These are phyloP conservation scores for Pochonia chlamydosporia DNA, from an alignment of 2,329 filamentous ascomycete species.

Conservation along the genomic window DNA sequence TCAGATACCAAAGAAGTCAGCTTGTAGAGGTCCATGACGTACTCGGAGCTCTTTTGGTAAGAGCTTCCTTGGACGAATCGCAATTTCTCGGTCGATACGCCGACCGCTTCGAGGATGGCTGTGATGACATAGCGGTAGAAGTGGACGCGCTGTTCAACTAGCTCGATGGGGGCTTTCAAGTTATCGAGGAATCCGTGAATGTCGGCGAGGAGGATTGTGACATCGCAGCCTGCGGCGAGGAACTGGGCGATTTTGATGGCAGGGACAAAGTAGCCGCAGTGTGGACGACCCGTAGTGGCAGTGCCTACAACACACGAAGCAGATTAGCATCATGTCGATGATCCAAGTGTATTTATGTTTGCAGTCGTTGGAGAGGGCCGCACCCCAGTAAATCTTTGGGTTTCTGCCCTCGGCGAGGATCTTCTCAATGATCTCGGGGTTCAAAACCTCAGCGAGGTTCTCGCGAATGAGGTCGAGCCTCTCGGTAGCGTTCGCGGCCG, in stretches of 20 bases:
- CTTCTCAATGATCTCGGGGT: constrained; percentile 75
- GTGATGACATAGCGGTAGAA: constrained; percentile 81
- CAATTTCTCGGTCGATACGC: constrained; percentile 72
- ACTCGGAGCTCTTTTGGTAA: constrained; percentile 69
- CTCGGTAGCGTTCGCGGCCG: constrained; percentile 40
- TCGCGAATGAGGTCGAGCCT: constrained; percentile 70
- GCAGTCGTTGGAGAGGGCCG: background rate
- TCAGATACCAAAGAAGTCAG: constrained; percentile 65
- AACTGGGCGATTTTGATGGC: constrained; percentile 88
- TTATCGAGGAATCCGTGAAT: constrained; percentile 76
- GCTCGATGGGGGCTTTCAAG: constrained; percentile 80
- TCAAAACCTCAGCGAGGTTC: constrained; percentile 77
- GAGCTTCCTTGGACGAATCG: constrained; percentile 79
- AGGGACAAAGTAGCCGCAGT: constrained; percentile 85
- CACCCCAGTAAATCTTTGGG: constrained; percentile 80
- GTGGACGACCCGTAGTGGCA: constrained; percentile 79
- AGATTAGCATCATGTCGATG: background rate
- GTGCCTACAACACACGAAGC: constrained; percentile 45
- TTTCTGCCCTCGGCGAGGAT: constrained; percentile 65
- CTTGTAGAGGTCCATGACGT: constrained; percentile 85
- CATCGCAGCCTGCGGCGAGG: constrained; percentile 75
- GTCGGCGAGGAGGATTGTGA: constrained; percentile 71
- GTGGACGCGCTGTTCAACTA: constrained; percentile 73
- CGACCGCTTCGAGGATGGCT: constrained; percentile 67
- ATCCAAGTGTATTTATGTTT: background rate